phyloP scores from a whole-genome alignment of 2,329 filamentous ascomycete species.

The Ophiostoma sp. region DNA sequence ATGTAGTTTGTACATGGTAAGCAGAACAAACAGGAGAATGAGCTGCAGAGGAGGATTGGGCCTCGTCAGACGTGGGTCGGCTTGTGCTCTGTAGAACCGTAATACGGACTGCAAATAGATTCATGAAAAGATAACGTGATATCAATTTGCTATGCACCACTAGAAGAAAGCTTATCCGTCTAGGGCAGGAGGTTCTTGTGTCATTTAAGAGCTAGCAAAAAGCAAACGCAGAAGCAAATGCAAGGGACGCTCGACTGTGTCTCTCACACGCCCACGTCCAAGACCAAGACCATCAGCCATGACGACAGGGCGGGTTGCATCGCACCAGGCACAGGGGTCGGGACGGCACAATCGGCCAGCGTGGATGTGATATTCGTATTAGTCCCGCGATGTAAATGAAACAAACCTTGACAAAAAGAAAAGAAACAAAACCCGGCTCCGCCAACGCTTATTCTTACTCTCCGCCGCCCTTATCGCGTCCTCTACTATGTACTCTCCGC shows the following conservation, averaged over 20 bases:
- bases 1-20: too few relatives aligned
- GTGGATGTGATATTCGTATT: background rate
- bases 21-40: too few relatives aligned
- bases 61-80: background rate
- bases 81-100: too few relatives aligned
- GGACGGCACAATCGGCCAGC: background rate
- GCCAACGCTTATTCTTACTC: background rate
- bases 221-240: background rate
- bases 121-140: background rate
- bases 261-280: background rate
- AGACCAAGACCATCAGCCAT: background rate
- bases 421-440: background rate
- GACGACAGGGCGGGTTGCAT: background rate
- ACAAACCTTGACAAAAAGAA: background rate
- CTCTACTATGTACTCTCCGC: background rate
- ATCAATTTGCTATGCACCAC: background rate
- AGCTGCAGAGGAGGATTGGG: too few relatives aligned
- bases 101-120: too few relatives aligned
- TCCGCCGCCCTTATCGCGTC: background rate
- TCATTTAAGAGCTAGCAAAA: background rate
- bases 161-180: slow-evolving; percentile 1
- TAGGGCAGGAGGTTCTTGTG: slow-evolving; percentile 5
- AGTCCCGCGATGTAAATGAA: background rate
- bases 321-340: background rate
- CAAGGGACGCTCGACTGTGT: background rate